Conservation (phyloP, 305 asterid genomes). For the Plantago lanceolata region DNA sequence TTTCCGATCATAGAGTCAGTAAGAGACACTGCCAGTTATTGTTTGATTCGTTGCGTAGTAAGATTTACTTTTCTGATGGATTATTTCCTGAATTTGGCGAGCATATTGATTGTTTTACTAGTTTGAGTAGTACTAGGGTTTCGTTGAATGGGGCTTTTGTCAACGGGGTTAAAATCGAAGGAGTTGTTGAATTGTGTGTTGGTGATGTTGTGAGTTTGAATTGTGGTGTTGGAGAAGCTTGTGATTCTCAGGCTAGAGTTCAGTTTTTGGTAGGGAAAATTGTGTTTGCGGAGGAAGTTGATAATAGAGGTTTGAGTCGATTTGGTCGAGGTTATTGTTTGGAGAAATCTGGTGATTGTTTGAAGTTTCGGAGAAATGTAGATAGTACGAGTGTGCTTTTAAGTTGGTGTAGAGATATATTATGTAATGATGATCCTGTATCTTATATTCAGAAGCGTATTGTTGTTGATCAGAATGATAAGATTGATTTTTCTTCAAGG, state of each 20-base stretch:
- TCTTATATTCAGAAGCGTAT: slow-evolving; percentile 38
- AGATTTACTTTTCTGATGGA: slow-evolving; percentile 62
- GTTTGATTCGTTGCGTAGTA: slow-evolving; percentile 49
- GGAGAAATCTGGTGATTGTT: slow-evolving; percentile 20
- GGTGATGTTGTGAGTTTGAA: slow-evolving; percentile 67
- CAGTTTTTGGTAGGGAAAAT: slow-evolving; percentile 62
- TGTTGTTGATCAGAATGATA: slow-evolving; percentile 25
- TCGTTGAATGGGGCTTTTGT: slow-evolving; percentile 71
- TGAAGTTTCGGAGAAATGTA: slow-evolving; percentile 26
- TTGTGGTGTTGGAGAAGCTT: slow-evolving; percentile 38
- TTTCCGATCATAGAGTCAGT: slow-evolving; percentile 55
- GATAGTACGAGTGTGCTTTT: slow-evolving; percentile 41
- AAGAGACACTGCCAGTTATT: slow-evolving; percentile 57
- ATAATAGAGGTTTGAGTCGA: slow-evolving; percentile 27
- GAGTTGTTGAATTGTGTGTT: slow-evolving; percentile 47
- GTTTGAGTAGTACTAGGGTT: slow-evolving; percentile 32
- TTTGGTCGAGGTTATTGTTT: slow-evolving; percentile 14
- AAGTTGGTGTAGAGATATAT: slow-evolving; percentile 61
- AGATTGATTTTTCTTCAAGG: slow-evolving; percentile 23
- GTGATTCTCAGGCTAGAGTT: slow-evolving; percentile 33
- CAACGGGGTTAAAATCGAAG: slow-evolving; percentile 51
- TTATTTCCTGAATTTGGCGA: slow-evolving; percentile 33
- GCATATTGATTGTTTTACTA: slow-evolving; percentile 26
- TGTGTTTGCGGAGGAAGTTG: slow-evolving; percentile 50
- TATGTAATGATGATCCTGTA: slow-evolving; percentile 64